A percentile compares a stretch with the other conserved stretches of the same genome.
Conservation (phyloP, 129 eudicot genomes). For the Sambucus nigra region DNA sequence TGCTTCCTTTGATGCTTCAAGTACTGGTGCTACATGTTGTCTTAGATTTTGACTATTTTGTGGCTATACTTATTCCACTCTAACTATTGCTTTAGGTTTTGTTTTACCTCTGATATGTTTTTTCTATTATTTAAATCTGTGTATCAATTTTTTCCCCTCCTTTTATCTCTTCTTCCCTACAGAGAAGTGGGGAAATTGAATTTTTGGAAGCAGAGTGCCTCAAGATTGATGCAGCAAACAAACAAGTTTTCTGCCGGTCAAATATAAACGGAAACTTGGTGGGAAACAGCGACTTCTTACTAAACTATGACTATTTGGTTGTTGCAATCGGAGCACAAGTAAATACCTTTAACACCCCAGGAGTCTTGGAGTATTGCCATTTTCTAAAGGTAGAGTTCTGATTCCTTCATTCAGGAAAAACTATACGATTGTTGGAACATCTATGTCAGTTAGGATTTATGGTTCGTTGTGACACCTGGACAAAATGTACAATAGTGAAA, state of each 20-base stretch:
- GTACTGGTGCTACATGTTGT: neutral
- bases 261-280: constrained; percentile 32
- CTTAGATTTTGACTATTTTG: neutral
- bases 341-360: constrained; percentile 87
- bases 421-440: too few relatives aligned
- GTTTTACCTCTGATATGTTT: too few relatives aligned
- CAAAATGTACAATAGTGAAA: constrained; percentile 3
- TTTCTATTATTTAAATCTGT: too few relatives aligned
- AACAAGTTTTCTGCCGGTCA: constrained; percentile 54
- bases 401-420: neutral
- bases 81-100: neutral
- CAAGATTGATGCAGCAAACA: constrained; percentile 59
- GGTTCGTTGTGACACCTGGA: too few relatives aligned
- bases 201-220: constrained; percentile 89
- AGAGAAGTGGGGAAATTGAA: constrained; percentile 65
- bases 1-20: neutral
- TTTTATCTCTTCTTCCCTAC: constrained; percentile 9
- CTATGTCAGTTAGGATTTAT: too few relatives aligned
- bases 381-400: constrained; percentile 65
- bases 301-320: constrained; percentile 76
- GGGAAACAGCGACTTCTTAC: constrained; percentile 50
- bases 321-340: constrained; percentile 77
- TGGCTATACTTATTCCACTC: neutral
- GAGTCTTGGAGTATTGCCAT: constrained; percentile 76
- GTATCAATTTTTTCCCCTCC: neutral